Percentiles rank a stretch among this genome's conserved stretches.
Conservation (phyloP, 2,329 filamentous ascomycete genomes). For the Beauveria australis region DNA sequence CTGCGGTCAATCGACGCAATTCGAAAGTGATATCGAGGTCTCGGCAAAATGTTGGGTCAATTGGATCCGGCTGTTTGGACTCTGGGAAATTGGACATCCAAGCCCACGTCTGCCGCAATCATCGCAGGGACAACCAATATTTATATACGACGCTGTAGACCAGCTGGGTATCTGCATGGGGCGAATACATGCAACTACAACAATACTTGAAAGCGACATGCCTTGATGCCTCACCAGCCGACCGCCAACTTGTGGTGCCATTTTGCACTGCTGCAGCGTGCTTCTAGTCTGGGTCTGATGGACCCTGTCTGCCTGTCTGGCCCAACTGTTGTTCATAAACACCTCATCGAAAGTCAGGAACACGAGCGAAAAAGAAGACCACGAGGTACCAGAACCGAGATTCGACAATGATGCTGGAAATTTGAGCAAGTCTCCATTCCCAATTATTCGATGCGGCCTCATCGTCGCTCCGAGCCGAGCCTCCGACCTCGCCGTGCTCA, state of each 20-base stretch:
- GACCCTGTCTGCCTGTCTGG: not conserved
- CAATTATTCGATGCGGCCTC: not conserved
- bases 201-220: not conserved
- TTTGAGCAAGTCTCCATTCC: not conserved
- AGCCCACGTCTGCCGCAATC: too few species aligned
- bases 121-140: not conserved
- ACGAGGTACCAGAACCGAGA: not conserved
- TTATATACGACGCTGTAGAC: not conserved
- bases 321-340: not conserved
- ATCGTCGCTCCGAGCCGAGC: conserved; percentile 9
- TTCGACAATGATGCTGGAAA: not conserved
- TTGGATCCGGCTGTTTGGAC: too few species aligned
- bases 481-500: conserved; percentile 7
- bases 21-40: too few species aligned
- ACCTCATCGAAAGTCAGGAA: not conserved
- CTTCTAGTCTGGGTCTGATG: not conserved
- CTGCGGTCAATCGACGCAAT: too few species aligned
- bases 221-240: not conserved
- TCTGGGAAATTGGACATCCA: too few species aligned
- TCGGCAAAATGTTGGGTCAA: too few species aligned
- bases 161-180: not conserved
- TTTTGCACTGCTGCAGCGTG: not conserved
- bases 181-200: not conserved
- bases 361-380: not conserved
- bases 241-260: not conserved